Evolutionary conservation across 352 stramenopile genomes (phyloP).

Genomic region (Aphanomyces stellatus): DNA sequence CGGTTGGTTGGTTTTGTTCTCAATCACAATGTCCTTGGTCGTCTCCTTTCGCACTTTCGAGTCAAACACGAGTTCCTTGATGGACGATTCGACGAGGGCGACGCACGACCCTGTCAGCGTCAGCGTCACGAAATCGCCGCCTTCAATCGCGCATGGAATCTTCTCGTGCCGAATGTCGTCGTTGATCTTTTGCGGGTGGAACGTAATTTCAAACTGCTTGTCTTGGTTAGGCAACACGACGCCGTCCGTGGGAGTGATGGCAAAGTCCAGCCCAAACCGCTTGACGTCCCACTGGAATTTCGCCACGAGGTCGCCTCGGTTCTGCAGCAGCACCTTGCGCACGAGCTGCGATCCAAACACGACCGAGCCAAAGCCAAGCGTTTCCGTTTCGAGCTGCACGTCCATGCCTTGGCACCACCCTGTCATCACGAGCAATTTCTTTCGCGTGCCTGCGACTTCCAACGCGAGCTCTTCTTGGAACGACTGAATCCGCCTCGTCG

Average conservation of each 20-base stretch:
- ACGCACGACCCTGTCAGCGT: conserved; percentile 81
- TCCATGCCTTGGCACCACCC: conserved; percentile 89
- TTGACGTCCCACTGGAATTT: conserved; percentile 82
- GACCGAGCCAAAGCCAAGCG: conserved; percentile 84
- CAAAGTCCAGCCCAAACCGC: conserved; percentile 76
- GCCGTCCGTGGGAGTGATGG: conserved; percentile 68
- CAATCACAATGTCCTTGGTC: conserved; percentile 53
- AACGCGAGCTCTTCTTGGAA: conserved; percentile 65
- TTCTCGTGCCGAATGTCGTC: conserved; percentile 84
- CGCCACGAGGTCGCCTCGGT: conserved; percentile 81
- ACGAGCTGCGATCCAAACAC: conserved; percentile 81
- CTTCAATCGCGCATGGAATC: conserved; percentile 61
- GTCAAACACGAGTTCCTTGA: conserved; percentile 81
- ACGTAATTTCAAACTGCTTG: conserved; percentile 85
- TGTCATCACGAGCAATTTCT: conserved; percentile 70
- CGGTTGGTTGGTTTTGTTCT: conserved; percentile 68
- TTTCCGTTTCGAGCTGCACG: conserved; percentile 82
- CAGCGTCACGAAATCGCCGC: conserved; percentile 43
- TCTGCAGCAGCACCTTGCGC: conserved; percentile 81
- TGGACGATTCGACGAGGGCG: conserved; percentile 77
- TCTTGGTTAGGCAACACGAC: conserved; percentile 77
- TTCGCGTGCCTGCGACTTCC: conserved; percentile 49
- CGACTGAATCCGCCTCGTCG: conserved; percentile 44
- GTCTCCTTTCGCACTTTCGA: conserved; percentile 63
- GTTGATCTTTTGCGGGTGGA: conserved; percentile 68